Base-by-base conservation (phyloP, 352 stramenopile genomes). In the Pythium plurisporium region DNA sequence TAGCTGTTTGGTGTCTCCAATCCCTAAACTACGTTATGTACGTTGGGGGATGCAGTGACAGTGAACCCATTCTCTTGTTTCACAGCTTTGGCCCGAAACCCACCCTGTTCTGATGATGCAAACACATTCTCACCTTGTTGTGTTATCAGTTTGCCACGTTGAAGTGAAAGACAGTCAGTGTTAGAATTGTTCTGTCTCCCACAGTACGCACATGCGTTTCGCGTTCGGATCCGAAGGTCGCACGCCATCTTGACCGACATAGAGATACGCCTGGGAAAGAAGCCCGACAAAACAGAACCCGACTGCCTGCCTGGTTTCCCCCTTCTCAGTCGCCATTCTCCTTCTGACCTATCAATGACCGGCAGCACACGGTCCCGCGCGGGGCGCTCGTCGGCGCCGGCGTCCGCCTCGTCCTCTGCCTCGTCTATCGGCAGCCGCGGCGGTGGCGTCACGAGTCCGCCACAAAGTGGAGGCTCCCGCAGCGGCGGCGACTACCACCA, bases 161-260 rank as follows among this genome's bases (percentile, higher is more conserved):
- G 56, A 64, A 64, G 56, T 64, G 53, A 34, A 56, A 26, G 33
- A 41, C 38, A 42, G 19, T 34, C 3, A 29, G 50, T 27, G 26
- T 65, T 9, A 30, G 38, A 45, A 26, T 49, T 50, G 25, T 55
- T 65, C 14, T 47, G 58, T 64, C 56, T n/a, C 6, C 1, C 12
- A 51, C 38, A 40, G 55, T 64, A 64, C 51, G 15, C 6, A 23
- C 6, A 2, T 27, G 27, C 31, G 45, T 61, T 43, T 52, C n/a
- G 17, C 31, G 29, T 22, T 15, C 20, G 26, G 38, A 44, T 44
- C 38, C 38, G 38, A 27, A 44, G 40, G 40, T 58, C 50, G 26
- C 37, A 33, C 38, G 38, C 38, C 50, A 58, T 47, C 50, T n/a
- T n/a, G n/a, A n/a, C n/a, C 42, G 36, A 29, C 40, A 46, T 19